Evolutionary conservation across 2,329 filamentous ascomycete species (phyloP).

Genomic region (Botrytis hyacinthi): DNA sequence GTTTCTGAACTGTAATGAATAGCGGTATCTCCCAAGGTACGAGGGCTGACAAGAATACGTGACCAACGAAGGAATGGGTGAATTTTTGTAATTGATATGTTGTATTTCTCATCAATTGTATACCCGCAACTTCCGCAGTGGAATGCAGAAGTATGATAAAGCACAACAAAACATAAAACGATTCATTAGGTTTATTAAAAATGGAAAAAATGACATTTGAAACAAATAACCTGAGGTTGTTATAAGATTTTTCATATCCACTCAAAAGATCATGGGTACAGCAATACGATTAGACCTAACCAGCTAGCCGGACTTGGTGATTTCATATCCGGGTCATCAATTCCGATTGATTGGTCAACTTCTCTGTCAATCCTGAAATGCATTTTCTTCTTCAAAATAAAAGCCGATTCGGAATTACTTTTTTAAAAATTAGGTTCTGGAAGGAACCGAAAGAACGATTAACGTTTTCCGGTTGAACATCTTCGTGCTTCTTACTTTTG

Average conservation of each 20-base stretch:
- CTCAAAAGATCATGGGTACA: not conserved
- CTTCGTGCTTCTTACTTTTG: not conserved
- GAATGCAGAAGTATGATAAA: conserved; percentile 7
- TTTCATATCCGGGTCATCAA: not conserved
- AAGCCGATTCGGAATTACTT: conserved; percentile 8
- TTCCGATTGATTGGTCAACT: not conserved
- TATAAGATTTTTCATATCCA: conserved; percentile 11
- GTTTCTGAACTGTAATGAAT: not conserved
- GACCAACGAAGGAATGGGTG: not conserved
- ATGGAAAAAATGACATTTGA: not conserved
- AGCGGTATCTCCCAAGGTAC: not conserved
- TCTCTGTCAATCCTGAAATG: not conserved
- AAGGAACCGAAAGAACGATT: not conserved
- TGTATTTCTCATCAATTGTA: conserved; percentile 5
- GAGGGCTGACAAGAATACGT: not conserved
- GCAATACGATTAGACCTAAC: not conserved
- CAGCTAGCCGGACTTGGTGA: not conserved
- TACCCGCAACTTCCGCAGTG: not conserved
- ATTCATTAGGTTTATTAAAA: not conserved
- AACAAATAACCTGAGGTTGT: not conserved
- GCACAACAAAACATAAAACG: not conserved
- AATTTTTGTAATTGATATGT: not conserved
- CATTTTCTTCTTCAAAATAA: not conserved
- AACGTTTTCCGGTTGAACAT: not conserved
- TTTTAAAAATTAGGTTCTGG: not conserved